Percentiles rank a stretch among this genome's conserved stretches.
Evolutionary conservation across 768 basidiomycete species (phyloP).

Genomic region (Kwoniella pini): DNA sequence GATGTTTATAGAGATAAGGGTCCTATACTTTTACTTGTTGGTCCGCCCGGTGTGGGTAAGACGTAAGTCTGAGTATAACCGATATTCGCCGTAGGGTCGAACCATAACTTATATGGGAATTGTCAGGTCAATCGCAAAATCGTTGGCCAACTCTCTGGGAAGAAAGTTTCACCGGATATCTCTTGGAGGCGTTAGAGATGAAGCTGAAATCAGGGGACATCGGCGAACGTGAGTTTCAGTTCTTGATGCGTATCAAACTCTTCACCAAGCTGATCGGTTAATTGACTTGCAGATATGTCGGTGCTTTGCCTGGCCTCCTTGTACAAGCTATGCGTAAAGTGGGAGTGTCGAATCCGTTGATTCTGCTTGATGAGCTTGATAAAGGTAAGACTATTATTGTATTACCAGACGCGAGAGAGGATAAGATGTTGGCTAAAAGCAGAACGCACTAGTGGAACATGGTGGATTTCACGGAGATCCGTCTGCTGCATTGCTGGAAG

Average conservation of each 20-base stretch:
- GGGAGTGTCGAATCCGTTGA: conserved; percentile 74
- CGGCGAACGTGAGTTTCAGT: conserved; percentile 62
- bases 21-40: conserved; percentile 63
- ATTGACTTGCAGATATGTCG: conserved; percentile 61
- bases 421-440: neutral
- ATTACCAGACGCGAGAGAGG: neutral
- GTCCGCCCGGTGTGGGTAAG: conserved; percentile 69
- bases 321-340: conserved; percentile 85
- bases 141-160: conserved; percentile 76
- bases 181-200: conserved; percentile 88
- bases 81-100: conserved; percentile 10
- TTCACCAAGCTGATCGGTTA: neutral
- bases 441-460: conserved; percentile 52
- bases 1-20: conserved; percentile 56
- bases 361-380: conserved; percentile 84
- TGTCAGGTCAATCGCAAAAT: conserved; percentile 71
- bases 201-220: conserved; percentile 79
- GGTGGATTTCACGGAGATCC: conserved; percentile 87
- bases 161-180: conserved; percentile 90
- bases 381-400: conserved; percentile 58
- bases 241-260: neutral
- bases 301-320: conserved; percentile 58
- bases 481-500: conserved; percentile 83
- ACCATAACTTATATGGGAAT: neutral
- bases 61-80: conserved; percentile 31